Base-by-base conservation (phyloP, 2,329 filamentous ascomycete genomes). In the Colletotrichum higginsianum region DNA sequence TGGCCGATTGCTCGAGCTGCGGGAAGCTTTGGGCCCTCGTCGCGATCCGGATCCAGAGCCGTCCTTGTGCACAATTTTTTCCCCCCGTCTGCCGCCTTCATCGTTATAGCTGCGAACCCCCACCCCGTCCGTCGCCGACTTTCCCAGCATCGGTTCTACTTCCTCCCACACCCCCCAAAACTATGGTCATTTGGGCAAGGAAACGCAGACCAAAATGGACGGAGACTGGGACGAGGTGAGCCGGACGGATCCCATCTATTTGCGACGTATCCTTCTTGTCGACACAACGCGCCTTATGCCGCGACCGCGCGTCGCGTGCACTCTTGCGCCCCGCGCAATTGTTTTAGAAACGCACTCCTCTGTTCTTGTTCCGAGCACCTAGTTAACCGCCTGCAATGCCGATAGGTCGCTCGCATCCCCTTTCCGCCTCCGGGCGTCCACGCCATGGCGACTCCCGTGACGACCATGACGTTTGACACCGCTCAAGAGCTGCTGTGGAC, bases 401-500 rank as follows among this genome's bases (percentile, higher is more conserved):
- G 11, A 74, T 69, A 97, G 92, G 90, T 97, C 82, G 90, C 91
- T 82, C 93, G 94, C 82, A 91, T 96, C 83, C 89, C 91, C 80
- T 90, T 97, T 83, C 94, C 94, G 81, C 91, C 93, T 77, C 91
- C 93, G 78, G 92, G 90, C 79, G 86, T 90, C 78, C 91, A 93
- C 84, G 88, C 88, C 75, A 85, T 93, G 78, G 88, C 91, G 53
- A 93, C 93, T 26, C 90, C 90, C 68, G 90, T 94, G 75, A 92
- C 93, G 55, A 92, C 94, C 3, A 89, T 98, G 81, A 92, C 93
- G 58, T 99, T 99, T 82, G 96, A 99, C 81, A 93, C 92, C 68
- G 87, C 88, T 49, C 93, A 98, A 81, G 96, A 99, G 81, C 88
- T 99, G 46, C 84, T 99, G 64, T 99, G 97, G 96, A 91, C 92